A percentile compares a stretch with the other conserved stretches of the same genome.
phyloP scores from a whole-genome alignment of 2,329 filamentous ascomycete genomes.

The Fonsecaea erecta region DNA sequence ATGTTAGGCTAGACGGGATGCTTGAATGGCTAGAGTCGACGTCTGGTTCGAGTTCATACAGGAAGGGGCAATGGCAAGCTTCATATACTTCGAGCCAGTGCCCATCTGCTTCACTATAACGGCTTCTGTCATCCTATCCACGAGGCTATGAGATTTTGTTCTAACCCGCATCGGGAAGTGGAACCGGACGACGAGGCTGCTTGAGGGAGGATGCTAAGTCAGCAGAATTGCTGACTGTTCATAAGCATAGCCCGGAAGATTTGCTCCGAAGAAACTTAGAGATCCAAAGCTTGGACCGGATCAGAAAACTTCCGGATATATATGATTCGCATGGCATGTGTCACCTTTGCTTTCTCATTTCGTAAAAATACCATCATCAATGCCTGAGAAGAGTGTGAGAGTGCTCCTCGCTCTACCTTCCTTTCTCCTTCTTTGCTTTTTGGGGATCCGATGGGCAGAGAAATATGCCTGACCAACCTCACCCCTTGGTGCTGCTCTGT shows the following conservation, averaged over 20 bases:
- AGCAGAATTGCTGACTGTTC: slow-evolving; percentile 2
- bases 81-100: slow-evolving; percentile 11
- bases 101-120: not conserved
- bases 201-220: slow-evolving; percentile 5
- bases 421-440: too few species aligned
- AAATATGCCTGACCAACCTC: not conserved
- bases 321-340: not conserved
- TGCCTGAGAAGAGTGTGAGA: not conserved
- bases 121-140: not conserved
- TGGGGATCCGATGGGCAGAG: not conserved
- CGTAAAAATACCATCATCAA: not conserved
- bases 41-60: slow-evolving; percentile 2
- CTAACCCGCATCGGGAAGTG: slow-evolving; percentile 5
- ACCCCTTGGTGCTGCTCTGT: too few species aligned
- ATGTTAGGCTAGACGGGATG: not conserved
- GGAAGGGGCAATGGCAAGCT: not conserved
- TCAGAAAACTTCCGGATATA: slow-evolving; percentile 1
- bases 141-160: slow-evolving; percentile 17
- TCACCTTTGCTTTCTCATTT: not conserved
- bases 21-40: not conserved
- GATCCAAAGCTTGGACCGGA: not conserved
- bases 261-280: not conserved
- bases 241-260: not conserved
- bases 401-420: not conserved
- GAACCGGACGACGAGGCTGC: slow-evolving; percentile 3